Evolutionary conservation across 768 basidiomycete species (phyloP), one percentile per base, ranked within the genome.

Genomic region (Xerocomus spinulosus): DNA sequence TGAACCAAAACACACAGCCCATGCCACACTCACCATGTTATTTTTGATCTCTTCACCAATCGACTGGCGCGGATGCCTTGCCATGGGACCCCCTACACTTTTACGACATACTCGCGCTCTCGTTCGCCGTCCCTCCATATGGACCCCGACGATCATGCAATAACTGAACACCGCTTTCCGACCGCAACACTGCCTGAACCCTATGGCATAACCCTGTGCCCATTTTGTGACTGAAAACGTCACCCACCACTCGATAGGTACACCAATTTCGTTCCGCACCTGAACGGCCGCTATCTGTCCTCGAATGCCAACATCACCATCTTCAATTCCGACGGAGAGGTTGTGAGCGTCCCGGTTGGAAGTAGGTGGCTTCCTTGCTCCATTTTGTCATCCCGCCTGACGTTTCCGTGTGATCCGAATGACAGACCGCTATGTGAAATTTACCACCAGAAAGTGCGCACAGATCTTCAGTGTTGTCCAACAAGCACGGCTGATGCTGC

Each of bases 221-320:
- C 4, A 34, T 32, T 21, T 10, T 5, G 10, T 33, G 18, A 44
- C 17, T 15, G n/a, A 42, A 41, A 12, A 25, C 20, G 18, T 46
- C 32, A 12, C 38, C n/a, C 10, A 15, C 42, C 29, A 8, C 21
- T 44, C 23, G 42, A 42, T 47, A 84, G 79, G 68, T 71, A 85
- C 62, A 67, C 73, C 44, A 85, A 85, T 61, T 86, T 91, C 57
- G 81, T 70, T 3, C 83, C 81, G 3, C 68, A 79, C 38, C 75
- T 82, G 64, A 72, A 78, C 8, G 89, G 86, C 6, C 75, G 82
- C 37, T 93, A 92, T 64, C 69, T 96, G 39, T 82, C 89, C 1
- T 88, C 84, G 2, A 95, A 95, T 57, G 87, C 81, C 46, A 88
- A 94, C 68, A 88, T 95, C 61, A 92, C 90, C 2, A 60, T 86